Base-by-base conservation (phyloP, 768 basidiomycete genomes). In the Russula sp. region DNA sequence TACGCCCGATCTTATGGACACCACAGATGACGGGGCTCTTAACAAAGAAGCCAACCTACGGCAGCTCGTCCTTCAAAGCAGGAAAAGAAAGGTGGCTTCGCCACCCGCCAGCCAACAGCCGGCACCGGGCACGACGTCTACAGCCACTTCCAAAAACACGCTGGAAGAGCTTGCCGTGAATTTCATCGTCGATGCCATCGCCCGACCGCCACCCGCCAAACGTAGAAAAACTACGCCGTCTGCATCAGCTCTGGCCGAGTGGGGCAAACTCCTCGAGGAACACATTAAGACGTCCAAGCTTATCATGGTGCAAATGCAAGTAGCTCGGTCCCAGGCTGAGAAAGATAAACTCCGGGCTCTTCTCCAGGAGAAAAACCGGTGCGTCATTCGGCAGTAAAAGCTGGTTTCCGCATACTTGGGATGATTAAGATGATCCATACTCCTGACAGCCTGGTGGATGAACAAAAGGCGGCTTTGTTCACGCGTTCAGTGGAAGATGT, bases 321-420 rank as follows among this genome's bases (percentile, higher is more conserved):
- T 64, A 53, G 78, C 80, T 31, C 72, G 67, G 59, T 78, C 75
- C 10, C 83, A 80, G 73, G 72, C 74, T 58, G 82, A 82, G 71
- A 82, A 76, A 62, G 79, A 82, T n/a, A 66, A 55, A 13, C 74
- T 84, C 8, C 56, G 80, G 66, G 70, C 64, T 6, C 64, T 76
- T 27, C 77, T 84, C 74, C 77, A 79, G 54, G 78, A 82, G 70
- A 76, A 76, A 66, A 78, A 73, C 67, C 77, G 82, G 83, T 84
- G 77, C 75, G 83, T 82, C 20, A 22, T 44, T 47, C 40, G 47
- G 40, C 27, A 20, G 42, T 47, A 39, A 50, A 50, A 51, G 18
- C 48, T 55, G 48, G 40, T 40, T 27, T 20, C 40, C 42, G 48
- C 53, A 61, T 45, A 40, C 63, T 52, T 49, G 22, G 44, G 34